A percentile compares a stretch with the other conserved stretches of the same genome.
Conservation (phyloP, 495 filamentous ascomycete species). For the Neurospora sp. region DNA sequence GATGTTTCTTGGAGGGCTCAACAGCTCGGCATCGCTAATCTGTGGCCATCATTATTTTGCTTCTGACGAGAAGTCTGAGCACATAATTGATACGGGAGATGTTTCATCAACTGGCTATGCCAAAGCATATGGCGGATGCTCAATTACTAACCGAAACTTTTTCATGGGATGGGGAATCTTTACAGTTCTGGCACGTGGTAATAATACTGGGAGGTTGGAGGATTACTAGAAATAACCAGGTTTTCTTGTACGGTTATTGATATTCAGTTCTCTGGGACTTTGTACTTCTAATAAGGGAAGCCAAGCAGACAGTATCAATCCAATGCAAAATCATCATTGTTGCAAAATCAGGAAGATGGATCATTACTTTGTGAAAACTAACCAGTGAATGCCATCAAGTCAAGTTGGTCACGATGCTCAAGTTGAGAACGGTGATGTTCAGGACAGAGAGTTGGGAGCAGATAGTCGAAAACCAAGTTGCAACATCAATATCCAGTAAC, state of each 20-base stretch:
- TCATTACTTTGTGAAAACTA: neutral
- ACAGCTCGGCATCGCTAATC: slow-evolving; percentile 14
- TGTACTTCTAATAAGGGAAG: slow-evolving; percentile 11
- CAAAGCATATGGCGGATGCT: neutral
- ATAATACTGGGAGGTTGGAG: slow-evolving; percentile 12
- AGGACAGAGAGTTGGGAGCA: neutral
- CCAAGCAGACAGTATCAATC: slow-evolving; percentile 16
- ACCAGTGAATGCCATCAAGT: neutral
- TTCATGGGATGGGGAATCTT: slow-evolving; percentile 13
- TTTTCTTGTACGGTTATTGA: slow-evolving; percentile 19
- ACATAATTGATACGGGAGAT: slow-evolving; percentile 19
- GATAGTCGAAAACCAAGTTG: neutral
- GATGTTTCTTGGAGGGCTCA: slow-evolving; percentile 14
- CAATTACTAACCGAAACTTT: neutral
- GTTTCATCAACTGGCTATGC: neutral
- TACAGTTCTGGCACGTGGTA: slow-evolving; percentile 16
- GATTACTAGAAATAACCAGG: slow-evolving; percentile 10
- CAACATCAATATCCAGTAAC: neutral
- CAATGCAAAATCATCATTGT: slow-evolving; percentile 8
- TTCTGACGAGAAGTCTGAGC: slow-evolving; percentile 7
- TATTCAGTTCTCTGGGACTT: slow-evolving; percentile 10
- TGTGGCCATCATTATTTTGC: slow-evolving; percentile 20
- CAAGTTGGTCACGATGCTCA: neutral
- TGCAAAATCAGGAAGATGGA: neutral
- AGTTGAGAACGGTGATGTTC: neutral